Percentiles rank a stretch among this genome's conserved stretches.
Evolutionary conservation across 1,139 yeast species (phyloP).

Genomic region (Scheffersomyces quercinus): DNA sequence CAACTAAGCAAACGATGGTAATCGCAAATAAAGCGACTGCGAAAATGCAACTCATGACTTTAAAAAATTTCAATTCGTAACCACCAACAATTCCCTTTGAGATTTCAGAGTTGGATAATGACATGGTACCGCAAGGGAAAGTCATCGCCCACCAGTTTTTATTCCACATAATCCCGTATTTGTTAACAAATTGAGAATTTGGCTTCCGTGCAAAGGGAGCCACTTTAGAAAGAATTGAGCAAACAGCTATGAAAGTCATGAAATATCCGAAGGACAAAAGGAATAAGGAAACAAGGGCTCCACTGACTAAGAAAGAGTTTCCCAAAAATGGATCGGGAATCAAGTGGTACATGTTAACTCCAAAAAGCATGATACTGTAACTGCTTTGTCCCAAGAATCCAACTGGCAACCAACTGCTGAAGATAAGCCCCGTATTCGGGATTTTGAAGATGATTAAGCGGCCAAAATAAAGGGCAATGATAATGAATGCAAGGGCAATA

Average conservation of each 20-base stretch:
- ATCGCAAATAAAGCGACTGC: conserved; percentile 44
- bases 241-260: conserved; percentile 20
- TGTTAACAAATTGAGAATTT: conserved; percentile 10
- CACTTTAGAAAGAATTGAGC: conserved; percentile 18
- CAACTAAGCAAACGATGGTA: conserved; percentile 36
- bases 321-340: conserved; percentile 6
- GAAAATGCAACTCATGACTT: conserved; percentile 62
- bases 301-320: conserved; percentile 6
- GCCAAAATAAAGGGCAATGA: conserved; percentile 56
- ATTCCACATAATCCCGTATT: conserved; percentile 40
- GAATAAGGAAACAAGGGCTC: conserved; percentile 18
- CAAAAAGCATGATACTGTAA: conserved; percentile 62
- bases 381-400: conserved; percentile 82
- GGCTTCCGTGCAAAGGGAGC: conserved; percentile 20
- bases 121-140: conserved; percentile 87
- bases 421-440: conserved; percentile 49
- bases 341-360: conserved; percentile 32
- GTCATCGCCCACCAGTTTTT: conserved; percentile 85
- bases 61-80: conserved; percentile 38
- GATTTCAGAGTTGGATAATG: conserved; percentile 57
- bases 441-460: conserved; percentile 58
- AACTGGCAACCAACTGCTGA: conserved; percentile 60
- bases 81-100: conserved; percentile 34
- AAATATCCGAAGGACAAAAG: conserved; percentile 25
- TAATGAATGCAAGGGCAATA: conserved; percentile 56